Evolutionary conservation across 2,329 filamentous ascomycete genomes (phyloP).

Genomic region (Cercospora sojina): DNA sequence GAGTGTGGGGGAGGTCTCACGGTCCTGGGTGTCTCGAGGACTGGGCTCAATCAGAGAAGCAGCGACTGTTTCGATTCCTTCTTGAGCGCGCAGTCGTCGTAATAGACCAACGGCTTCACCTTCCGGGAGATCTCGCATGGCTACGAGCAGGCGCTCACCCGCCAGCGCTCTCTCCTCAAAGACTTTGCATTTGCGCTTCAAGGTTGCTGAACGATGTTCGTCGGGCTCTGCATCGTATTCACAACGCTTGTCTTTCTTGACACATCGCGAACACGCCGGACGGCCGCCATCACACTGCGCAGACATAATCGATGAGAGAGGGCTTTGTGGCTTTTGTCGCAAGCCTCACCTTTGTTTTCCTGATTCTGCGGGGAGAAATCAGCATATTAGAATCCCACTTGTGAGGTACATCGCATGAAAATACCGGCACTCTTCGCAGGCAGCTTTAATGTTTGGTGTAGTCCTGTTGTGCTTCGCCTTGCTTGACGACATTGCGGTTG

Average conservation of each 20-base stretch:
- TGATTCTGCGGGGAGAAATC: not conserved
- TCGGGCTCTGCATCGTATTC: constrained; percentile 12
- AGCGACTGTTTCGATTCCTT: not conserved
- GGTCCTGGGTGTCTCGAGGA: not conserved
- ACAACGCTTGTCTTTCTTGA: not conserved
- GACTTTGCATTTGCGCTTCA: constrained; percentile 6
- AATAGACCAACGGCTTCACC: not conserved
- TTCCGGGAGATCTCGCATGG: not conserved
- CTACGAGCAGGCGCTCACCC: not conserved
- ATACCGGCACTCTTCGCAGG: constrained; percentile 12
- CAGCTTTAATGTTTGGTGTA: constrained; percentile 11
- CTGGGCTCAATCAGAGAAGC: not conserved
- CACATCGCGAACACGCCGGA: constrained; percentile 7
- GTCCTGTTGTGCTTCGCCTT: constrained; percentile 9
- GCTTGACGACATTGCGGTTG: not conserved
- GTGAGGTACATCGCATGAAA: not conserved
- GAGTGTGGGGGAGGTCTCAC: not conserved
- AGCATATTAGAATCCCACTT: not conserved
- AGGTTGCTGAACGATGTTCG: constrained; percentile 5
- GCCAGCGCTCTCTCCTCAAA: not conserved
- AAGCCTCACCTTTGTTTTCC: constrained; percentile 3
- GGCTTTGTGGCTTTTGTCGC: not conserved
- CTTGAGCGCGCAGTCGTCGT: constrained; percentile 1
- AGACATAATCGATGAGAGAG: not conserved
- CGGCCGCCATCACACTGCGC: constrained; percentile 8